A percentile compares a stretch with the other conserved stretches of the same genome.
These are phyloP conservation scores for Closterium sp. DNA, from an alignment of 139 green algal genomes.

Conservation along the genomic window DNA sequence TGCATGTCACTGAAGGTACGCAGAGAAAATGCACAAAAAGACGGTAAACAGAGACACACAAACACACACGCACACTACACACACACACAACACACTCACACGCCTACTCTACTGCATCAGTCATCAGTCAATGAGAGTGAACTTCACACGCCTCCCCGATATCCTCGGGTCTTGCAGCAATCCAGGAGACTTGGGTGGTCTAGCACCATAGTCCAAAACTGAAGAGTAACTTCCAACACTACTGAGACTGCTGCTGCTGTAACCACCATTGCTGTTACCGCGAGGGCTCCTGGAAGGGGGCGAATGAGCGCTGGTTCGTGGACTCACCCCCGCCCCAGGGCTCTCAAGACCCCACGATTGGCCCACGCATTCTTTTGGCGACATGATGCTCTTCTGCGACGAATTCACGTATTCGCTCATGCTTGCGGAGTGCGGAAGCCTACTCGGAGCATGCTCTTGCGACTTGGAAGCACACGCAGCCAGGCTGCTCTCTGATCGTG, in stretches of 20 bases:
- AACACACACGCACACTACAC: not conserved
- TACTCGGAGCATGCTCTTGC: not conserved
- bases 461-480: not conserved
- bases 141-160: not conserved
- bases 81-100: not conserved
- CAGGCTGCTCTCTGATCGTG: not conserved
- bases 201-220: not conserved
- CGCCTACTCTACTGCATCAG: not conserved
- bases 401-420: not conserved
- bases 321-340: not conserved
- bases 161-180: not conserved
- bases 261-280: not conserved
- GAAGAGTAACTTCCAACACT: not conserved
- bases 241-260: not conserved
- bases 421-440: not conserved
- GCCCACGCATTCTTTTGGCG: not conserved
- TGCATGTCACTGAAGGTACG: too few relatives aligned
- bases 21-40: too few relatives aligned
- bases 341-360: not conserved
- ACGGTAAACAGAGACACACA: not conserved
- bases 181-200: not conserved
- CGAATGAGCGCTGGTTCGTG: not conserved
- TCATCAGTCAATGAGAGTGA: not conserved
- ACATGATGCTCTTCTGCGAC: not conserved
- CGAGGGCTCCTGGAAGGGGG: not conserved